These are phyloP conservation scores for Populus ilicifolia DNA, from an alignment of 345 rosid genomes.

Conservation along the genomic window DNA sequence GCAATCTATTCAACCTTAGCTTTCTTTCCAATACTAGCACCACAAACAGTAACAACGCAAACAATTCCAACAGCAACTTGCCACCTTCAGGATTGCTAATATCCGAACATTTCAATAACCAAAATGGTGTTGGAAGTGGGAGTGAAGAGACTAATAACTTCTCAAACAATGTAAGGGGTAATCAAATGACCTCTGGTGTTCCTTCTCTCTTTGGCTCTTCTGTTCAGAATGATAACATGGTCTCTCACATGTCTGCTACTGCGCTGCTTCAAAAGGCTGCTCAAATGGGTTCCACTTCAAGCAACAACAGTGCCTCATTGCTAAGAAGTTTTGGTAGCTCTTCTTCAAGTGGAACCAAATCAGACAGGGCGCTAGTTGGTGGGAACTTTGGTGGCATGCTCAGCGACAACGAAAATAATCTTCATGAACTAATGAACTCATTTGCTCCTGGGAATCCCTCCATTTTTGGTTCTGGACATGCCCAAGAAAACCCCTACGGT, in stretches of 20 bases:
- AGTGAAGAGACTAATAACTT: slow-evolving; percentile 38
- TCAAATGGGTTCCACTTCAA: slow-evolving; percentile 67
- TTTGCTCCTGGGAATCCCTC: slow-evolving; percentile 44
- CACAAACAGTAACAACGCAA: slow-evolving; percentile 24
- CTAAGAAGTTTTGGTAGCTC: slow-evolving; percentile 49
- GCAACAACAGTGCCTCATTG: slow-evolving; percentile 43
- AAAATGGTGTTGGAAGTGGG: slow-evolving; percentile 21
- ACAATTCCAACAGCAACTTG: slow-evolving; percentile 28
- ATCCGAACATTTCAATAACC: slow-evolving; percentile 38
- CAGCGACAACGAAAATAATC: slow-evolving; percentile 50
- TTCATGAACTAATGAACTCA: slow-evolving; percentile 57
- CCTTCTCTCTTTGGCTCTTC: slow-evolving; percentile 52
- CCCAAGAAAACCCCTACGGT: slow-evolving; percentile 18
- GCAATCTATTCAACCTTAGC: slow-evolving; percentile 54
- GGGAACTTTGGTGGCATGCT: slow-evolving; percentile 32
- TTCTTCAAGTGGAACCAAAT: slow-evolving; percentile 32
- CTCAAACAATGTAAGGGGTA: slow-evolving; percentile 39
- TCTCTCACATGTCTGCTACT: slow-evolving; percentile 69
- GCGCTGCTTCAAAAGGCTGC: slow-evolving; percentile 83
- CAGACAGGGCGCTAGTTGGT: slow-evolving; percentile 1
- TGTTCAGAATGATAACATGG: slow-evolving; percentile 38
- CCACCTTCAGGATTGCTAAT: slow-evolving; percentile 37
- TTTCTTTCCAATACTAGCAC: slow-evolving; percentile 42
- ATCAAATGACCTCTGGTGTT: slow-evolving; percentile 40
- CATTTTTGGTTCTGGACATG: slow-evolving; percentile 31